Evolutionary conservation across 306 rosid species (phyloP), one percentile per base, ranked within the genome.

Genomic region (Ceratonia siliqua): DNA sequence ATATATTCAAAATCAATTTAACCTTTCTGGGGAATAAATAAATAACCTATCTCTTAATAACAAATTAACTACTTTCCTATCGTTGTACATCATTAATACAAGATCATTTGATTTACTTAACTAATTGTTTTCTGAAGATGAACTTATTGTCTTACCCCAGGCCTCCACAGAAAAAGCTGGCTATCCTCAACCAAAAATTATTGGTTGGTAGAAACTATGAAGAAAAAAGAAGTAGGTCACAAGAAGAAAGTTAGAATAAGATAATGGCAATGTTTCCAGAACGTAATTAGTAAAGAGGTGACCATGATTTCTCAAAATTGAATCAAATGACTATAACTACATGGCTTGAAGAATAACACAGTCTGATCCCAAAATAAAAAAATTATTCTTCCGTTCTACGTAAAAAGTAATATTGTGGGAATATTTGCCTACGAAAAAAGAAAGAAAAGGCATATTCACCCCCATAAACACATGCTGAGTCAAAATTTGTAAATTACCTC

Each of bases 401-500:
- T 22, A 24, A 54, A 54, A 62, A 43, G 20, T 62, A 49, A 14
- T 42, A 73, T 17, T 24, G 7, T 20, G 13, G 6, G 58, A 58
- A 25, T 8, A 35, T 30, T 30, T 59, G 46, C 58, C 28, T 49
- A 14, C 12, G 9, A 12, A 20, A 49, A 6, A 13, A 56, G n/a
- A 59, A 56, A 41, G 38, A 43, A 15, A 62, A 13, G 22, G 41
- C 53, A 24, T 63, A 11, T 54, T 64, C 46, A 53, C 17, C 55
- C 21, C 25, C 70, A 22, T 20, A 70, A 21, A 15, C 6, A 42
- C 24, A 39, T 25, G 36, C 39, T 14, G 65, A 56, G 73, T 9
- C 28, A 62, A 78, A 62, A 68, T 53, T 6, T 66, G 76, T 12
- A 57, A 64, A 68, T 61, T 93, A 95, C 99, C 90, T 95, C 86